Conservation (phyloP, 768 basidiomycete genomes). For the Lactifluus rugatus region DNA sequence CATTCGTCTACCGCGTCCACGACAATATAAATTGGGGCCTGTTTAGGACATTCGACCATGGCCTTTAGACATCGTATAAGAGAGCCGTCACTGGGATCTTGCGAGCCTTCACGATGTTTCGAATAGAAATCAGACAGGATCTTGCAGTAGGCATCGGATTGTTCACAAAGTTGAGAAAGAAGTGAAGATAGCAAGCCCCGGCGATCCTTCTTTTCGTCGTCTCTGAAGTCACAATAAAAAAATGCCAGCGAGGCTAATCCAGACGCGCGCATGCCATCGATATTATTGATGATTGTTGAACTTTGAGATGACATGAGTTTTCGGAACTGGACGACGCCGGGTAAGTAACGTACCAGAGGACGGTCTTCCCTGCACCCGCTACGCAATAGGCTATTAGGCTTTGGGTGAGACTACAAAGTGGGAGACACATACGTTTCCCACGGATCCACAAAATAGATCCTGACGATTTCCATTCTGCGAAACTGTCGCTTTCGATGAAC, state of each 20-base stretch:
- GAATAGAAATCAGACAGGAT: background rate
- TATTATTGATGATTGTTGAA: background rate
- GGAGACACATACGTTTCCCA: background rate
- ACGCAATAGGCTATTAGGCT: background rate
- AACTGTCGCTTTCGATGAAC: background rate
- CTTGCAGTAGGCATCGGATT: background rate
- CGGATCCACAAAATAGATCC: background rate
- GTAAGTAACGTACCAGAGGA: background rate
- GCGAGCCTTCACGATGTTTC: background rate
- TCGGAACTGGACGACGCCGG: background rate
- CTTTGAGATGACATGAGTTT: background rate
- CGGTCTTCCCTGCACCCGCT: background rate
- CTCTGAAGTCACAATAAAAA: background rate
- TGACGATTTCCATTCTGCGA: background rate
- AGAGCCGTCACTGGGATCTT: background rate
- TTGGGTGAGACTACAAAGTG: background rate
- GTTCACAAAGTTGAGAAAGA: background rate
- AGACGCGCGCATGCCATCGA: background rate
- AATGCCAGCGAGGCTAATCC: background rate
- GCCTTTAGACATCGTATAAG: background rate
- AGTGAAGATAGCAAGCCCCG: background rate
- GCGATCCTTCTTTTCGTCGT: background rate
- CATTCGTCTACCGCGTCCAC: background rate
- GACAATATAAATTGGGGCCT: background rate
- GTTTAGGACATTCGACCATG: background rate